phyloP scores from a whole-genome alignment of 306 rosid species.

The Prunus kanzakura region DNA sequence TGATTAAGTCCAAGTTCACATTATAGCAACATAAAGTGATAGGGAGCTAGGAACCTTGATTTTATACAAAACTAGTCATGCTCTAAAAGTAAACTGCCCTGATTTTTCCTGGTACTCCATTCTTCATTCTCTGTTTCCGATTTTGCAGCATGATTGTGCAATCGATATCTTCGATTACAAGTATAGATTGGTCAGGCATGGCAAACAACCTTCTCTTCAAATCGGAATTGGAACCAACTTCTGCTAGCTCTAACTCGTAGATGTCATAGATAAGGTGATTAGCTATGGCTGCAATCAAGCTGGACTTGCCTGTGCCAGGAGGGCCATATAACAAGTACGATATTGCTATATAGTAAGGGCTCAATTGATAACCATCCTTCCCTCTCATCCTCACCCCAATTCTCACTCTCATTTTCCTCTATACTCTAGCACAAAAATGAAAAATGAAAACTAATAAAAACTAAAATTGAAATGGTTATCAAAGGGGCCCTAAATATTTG shows the following conservation, averaged over 20 bases:
- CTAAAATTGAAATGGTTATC: too few species aligned
- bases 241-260: constrained; percentile 35
- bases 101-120: neutral
- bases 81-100: neutral
- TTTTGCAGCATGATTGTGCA: neutral
- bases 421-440: too few species aligned
- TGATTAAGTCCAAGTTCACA: too few species aligned
- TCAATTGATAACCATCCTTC: too few species aligned
- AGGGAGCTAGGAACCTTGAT: too few species aligned
- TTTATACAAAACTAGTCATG: too few species aligned
- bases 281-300: constrained; percentile 35
- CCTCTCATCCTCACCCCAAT: too few species aligned
- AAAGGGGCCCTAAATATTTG: too few species aligned
- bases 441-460: too few species aligned
- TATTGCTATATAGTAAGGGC: too few species aligned
- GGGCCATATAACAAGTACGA: constrained; percentile 33
- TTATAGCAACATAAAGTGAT: too few species aligned
- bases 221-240: constrained; percentile 20
- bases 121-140: neutral
- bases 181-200: neutral
- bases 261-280: constrained; percentile 30
- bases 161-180: neutral
- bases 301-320: constrained; percentile 37
- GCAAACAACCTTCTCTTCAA: constrained; percentile 12
- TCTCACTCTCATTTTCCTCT: too few species aligned